phyloP scores from a whole-genome alignment of 768 basidiomycete genomes.

The Russula dissimulans region DNA sequence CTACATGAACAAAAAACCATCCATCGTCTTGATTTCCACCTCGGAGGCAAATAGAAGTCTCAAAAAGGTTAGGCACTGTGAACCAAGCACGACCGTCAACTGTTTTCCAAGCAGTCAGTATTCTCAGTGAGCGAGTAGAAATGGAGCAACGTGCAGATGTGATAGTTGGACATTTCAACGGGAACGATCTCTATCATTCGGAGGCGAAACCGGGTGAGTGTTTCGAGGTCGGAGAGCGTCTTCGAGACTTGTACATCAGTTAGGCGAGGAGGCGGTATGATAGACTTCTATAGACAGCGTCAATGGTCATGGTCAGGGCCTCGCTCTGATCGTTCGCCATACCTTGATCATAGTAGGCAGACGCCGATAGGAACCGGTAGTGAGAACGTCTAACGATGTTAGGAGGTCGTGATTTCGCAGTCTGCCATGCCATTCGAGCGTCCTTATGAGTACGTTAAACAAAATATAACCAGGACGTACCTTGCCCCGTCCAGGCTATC shows the following conservation, averaged over 20 bases:
- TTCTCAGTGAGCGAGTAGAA: constrained; percentile 19
- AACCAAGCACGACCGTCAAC: constrained; percentile 77
- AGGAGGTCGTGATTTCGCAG: constrained; percentile 90
- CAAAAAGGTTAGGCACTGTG: constrained; percentile 61
- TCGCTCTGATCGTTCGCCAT: constrained; percentile 1
- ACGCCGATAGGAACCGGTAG: constrained; percentile 75
- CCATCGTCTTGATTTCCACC: constrained; percentile 62
- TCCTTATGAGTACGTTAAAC: neutral
- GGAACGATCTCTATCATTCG: constrained; percentile 74
- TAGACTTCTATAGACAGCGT: constrained; percentile 44
- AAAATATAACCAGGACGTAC: constrained; percentile 31
- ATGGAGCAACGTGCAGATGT: constrained; percentile 41
- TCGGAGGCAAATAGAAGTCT: constrained; percentile 61
- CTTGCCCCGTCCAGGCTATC: constrained; percentile 70
- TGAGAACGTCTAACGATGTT: constrained; percentile 84
- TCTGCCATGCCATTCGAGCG: constrained; percentile 30
- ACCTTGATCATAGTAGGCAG: constrained; percentile 81
- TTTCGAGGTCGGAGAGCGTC: constrained; percentile 65
- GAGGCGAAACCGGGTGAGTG: constrained; percentile 69
- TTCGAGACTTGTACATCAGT: constrained; percentile 56
- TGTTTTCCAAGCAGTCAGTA: constrained; percentile 22
- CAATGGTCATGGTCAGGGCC: neutral
- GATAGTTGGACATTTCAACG: constrained; percentile 65
- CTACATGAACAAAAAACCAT: constrained; percentile 80
- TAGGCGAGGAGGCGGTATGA: constrained; percentile 56